Evolutionary conservation across 257 asterid genomes (phyloP).

Genomic region (Solanum microdontum): DNA sequence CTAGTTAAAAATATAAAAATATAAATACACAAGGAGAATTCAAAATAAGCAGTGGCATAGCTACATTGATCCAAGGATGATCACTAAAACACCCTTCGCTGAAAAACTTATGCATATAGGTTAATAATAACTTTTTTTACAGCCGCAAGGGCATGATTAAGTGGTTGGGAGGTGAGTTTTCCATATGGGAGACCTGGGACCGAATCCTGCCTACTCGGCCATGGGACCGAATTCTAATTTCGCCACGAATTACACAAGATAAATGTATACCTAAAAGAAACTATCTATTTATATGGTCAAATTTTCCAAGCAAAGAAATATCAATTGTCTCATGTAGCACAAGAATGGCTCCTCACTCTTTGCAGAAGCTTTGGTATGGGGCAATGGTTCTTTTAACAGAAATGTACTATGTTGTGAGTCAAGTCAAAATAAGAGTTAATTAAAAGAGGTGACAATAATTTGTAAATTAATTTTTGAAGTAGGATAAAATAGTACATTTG

Average conservation of each 20-base stretch:
- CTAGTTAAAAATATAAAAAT: too few species aligned
- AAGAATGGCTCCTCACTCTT: background rate
- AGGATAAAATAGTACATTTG: background rate
- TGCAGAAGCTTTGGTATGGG: background rate
- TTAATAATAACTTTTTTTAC: too few species aligned
- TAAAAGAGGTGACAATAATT: background rate
- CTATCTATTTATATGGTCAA: too few species aligned
- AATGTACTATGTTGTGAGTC: background rate
- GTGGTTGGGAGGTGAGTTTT: background rate
- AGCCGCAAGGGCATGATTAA: too few species aligned
- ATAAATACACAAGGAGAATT: background rate
- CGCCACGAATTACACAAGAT: too few species aligned
- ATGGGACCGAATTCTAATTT: too few species aligned
- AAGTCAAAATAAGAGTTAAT: background rate
- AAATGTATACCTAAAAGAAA: too few species aligned
- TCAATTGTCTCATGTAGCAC: background rate
- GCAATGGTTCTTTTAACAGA: background rate
- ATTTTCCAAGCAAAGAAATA: background rate
- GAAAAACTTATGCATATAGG: background rate
- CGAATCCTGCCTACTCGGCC: background rate
- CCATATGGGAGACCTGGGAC: background rate
- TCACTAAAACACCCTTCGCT: background rate
- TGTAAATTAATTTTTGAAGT: background rate
- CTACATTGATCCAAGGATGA: background rate
- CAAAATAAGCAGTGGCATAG: background rate